Base-by-base conservation (phyloP, 441 rosid genomes). In the Brassica hybrid region DNA sequence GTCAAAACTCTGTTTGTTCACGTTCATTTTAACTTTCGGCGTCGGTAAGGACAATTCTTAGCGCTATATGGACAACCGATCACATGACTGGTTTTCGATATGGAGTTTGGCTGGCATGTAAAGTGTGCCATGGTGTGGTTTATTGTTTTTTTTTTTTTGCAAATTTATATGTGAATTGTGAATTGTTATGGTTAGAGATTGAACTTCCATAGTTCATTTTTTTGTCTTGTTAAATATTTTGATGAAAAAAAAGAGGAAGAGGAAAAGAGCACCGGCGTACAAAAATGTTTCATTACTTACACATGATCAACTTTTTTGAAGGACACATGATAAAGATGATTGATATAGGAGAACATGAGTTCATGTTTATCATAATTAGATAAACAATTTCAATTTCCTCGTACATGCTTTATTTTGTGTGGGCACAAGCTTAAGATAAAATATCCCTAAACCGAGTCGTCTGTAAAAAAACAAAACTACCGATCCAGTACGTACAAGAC, bases 1-100 rank as follows among this genome's bases (percentile, higher is more conserved):
- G 78, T 67, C 73, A 67, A 75, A 74, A 43, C 67, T 27, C 59
- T 66, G n/a, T 14, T 54, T 43, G n/a, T 50, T 73, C 59, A 23
- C 58, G 14, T 41, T 13, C 66, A 52, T 12, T 57, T 41, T 30
- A 57, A 67, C 66, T 66, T 74, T 74, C 67, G 72, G 78, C 14
- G 67, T 25, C 5, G 11, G 36, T 66, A 58, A 74, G 58, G 67
- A 67, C 32, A 74, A 65, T 65, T 57, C 17, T 43, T 16, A 64
- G 12, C 41, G n/a, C 2, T 17, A 65, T 36, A 18, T 36, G 16
- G 27, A 17, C 6, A 36, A 10, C 52, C 50, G 16, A 65, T 36
- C 68, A 36, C 54, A 65, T 38, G 17, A 16, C n/a, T 64, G 14
- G 18, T 64, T 17, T 64, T 36, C 11, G 6, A 41, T 36, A 7